Percentiles rank a stretch among this genome's conserved stretches.
Conservation (phyloP, 768 basidiomycete species). For the Cantharellus cinnabarinus region DNA sequence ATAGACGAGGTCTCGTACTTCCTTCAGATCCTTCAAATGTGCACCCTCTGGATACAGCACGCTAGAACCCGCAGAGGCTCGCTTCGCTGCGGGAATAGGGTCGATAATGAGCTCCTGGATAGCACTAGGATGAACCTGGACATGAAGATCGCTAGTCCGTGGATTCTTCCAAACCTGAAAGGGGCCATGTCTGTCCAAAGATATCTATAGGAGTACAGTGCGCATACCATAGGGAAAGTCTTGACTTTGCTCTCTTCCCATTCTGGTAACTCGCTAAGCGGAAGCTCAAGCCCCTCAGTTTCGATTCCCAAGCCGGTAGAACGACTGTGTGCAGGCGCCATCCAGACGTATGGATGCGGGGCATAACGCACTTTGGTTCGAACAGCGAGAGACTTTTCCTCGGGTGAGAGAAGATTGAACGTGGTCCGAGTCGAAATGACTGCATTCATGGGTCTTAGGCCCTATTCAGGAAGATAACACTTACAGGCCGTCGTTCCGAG, state of each 20-base stretch:
- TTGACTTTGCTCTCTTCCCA: conserved; percentile 68
- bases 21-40: conserved; percentile 47
- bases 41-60: conserved; percentile 73
- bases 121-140: conserved; percentile 80
- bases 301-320: conserved; percentile 72
- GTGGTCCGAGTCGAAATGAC: conserved; percentile 49
- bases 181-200: background rate
- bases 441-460: conserved; percentile 7
- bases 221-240: conserved; percentile 42
- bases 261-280: conserved; percentile 45
- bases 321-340: conserved; percentile 52
- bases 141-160: conserved; percentile 57
- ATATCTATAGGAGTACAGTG: background rate
- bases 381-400: conserved; percentile 64
- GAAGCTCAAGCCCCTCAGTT: conserved; percentile 50
- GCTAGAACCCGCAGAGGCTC: conserved; percentile 30
- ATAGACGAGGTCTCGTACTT: conserved; percentile 58
- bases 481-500: conserved; percentile 76
- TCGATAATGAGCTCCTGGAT: conserved; percentile 43
- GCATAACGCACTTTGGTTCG: conserved; percentile 56
- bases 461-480: conserved; percentile 10
- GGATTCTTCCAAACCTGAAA: conserved; percentile 80
- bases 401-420: conserved; percentile 55
- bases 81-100: conserved; percentile 34
- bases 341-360: conserved; percentile 83